Evolutionary conservation across 169 alveolate genomes (phyloP).

Genomic region (Cryptosporidium baileyi): DNA sequence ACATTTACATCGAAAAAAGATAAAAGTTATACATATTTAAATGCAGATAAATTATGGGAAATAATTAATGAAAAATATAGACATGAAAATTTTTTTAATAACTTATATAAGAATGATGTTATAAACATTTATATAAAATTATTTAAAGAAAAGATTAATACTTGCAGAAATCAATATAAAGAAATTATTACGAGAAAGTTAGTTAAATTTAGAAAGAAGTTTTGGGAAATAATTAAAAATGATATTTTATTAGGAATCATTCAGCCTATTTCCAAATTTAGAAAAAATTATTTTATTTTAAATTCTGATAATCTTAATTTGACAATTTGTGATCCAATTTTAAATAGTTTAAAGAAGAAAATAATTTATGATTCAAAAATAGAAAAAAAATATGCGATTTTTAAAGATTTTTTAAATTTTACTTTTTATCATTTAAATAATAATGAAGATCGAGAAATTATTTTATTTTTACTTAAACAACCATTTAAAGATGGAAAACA

Average conservation of each 20-base stretch:
- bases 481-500: constrained; percentile 15
- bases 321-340: background rate
- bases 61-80: background rate
- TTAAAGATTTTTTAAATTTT: constrained; percentile 31
- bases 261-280: constrained; percentile 28
- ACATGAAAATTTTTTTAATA: background rate
- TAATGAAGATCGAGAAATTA: background rate
- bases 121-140: constrained; percentile 20
- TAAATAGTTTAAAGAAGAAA: background rate
- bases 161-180: background rate
- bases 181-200: background rate
- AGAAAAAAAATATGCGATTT: background rate
- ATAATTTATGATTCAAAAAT: background rate
- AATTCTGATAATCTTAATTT: background rate
- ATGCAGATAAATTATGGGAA: constrained; percentile 12
- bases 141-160: background rate
- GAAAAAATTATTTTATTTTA: constrained; percentile 29
- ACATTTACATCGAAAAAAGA: background rate
- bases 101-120: constrained; percentile 1
- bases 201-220: constrained; percentile 1
- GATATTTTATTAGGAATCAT: constrained; percentile 38
- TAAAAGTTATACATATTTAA: background rate
- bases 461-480: constrained; percentile 30
- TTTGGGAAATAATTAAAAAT: constrained; percentile 32
- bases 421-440: constrained; percentile 4